Evolutionary conservation across 306 rosid species (phyloP), one percentile per base, ranked within the genome.

Genomic region (Arachis hypogaea): DNA sequence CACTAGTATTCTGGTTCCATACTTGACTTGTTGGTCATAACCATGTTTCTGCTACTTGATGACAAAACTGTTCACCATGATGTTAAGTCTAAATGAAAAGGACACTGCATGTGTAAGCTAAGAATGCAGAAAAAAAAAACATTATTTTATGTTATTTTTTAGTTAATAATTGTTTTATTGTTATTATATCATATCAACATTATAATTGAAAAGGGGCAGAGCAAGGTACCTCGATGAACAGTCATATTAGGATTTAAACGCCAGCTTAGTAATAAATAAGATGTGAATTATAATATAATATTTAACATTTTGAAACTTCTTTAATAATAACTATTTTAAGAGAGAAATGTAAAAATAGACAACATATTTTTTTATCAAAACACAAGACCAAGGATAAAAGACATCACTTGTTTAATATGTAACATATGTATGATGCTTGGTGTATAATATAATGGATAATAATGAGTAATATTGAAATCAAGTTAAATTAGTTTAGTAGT

Each of bases 11-110:
- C 16, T 41, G 77, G 69, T 49, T n/a, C 1, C 7, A 47, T 12
- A 28, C 73, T 63, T n/a, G 57, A 64, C 41, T 49, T 71, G 41
- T 5, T 63, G 80, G 84, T 56, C 8, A 75, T n/a, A 70, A 58
- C 16, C 43, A 57, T 75, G 77, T 58, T 42, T 75, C 69, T 69
- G 30, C 22, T 10, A 62, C 71, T 61, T 38, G 10, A 69, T 46
- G 71, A 57, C 29, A 75, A 16, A 2, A 75, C 81, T 75, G 69
- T 70, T 69, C 73, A 63, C 10, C 10, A 55, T 1, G 61, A 43
- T 43, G 46, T 43, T 61, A 42, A 59, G 43, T 16, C 43, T 42
- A 78, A 74, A 45, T 36, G 79, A 59, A 74, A 74, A 43, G 74
- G 72, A 79, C 46, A 57, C 54, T 28, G 59, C 59, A 42, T 11